Evolutionary conservation across 345 rosid genomes (phyloP), one percentile per base, ranked within the genome.

Genomic region (Brassica rapa): DNA sequence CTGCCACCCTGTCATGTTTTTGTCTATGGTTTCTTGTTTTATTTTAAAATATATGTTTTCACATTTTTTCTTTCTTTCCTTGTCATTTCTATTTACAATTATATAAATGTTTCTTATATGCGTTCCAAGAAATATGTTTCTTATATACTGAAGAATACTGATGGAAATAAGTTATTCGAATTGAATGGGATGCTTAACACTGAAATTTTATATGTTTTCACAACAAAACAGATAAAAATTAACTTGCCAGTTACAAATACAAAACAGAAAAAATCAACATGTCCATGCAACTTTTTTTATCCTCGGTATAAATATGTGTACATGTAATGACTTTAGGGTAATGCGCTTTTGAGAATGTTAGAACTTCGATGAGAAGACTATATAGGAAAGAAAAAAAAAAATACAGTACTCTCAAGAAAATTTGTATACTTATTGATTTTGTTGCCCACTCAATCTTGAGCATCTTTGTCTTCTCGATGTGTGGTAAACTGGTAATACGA

Each of bases 331-430:
- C 33, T 46, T 81, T 77, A 25, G 0, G 29, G 29, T 25, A 25
- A 25, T 25, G 0, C 0, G 29, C 29, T 25, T 25, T 25, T 2
- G 29, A 76, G 88, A 84, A 87, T 85, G 90, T 86, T 84, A 83
- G 88, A 81, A 85, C 74, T 83, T 85, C 88, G 81, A 83, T 77
- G 85, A 74, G 23, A 8, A 80, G 12, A 68, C 64, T 29, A 63
- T 30, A 14, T 49, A 21, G 19, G 6, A 8, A 19, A 62, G 2
- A 39, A 1, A 27, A 14, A 62, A 27, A 8, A 2, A 14, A 63
- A 53, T 30, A 61, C 4, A 66, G 7, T 23, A 62, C 4, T 37
- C 11, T 78, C 49, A 43, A 41, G 16, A 77, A 49, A 49, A 6
- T 25, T 41, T 19, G 4, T 59, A 59, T 56, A 6, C 46, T 56